Evolutionary conservation across 2,329 filamentous ascomycete species (phyloP), one percentile per base, ranked within the genome.

Genomic region (Curvularia sp.): DNA sequence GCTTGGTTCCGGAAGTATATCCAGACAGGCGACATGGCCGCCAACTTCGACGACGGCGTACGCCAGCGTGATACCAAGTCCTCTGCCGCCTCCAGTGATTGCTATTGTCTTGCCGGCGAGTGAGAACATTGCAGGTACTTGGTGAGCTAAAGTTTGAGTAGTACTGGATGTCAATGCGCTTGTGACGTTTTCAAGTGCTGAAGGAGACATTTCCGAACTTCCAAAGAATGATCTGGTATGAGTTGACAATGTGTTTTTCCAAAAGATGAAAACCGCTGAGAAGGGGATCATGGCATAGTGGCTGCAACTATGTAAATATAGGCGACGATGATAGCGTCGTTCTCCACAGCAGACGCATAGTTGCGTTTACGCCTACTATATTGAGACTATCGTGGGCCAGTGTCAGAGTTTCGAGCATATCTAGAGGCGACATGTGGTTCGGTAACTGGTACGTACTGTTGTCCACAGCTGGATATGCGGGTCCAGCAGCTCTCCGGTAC

Each of bases 61-160:
- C 4, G 83, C 80, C 13, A 85, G 76, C 18, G 79, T 80, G 41
- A 85, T 80, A 13, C 83, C 83, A 0, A 85, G 74, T 13, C 83
- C 83, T 15, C 82, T 79, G 8, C 78, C 82, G 42, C 80, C 83
- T 6, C 83, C 83, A 0, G 84, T 85, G 42, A 85, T 82, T 35
- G 76, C 78, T 24, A 81, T 73, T 0, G 80, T 83, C 61, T 76
- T 78, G 5, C 47, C 55, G 18, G 46, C 15, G 33, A 55, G 52
- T 4, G 57, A 59, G 33, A 55, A 59, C 24, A 59, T 53, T 41
- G 43, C 28, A 12, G 55, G 51, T 54, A 30, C 54, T 46, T 57
- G 55, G n/a, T 33, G 5, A 18, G 24, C 35, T n/a, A 46, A 38
- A 42, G 43, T n/a, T 26, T 43, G 39, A 35, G 48, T 33, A 10